These are phyloP conservation scores for Pichia ethanolica DNA, from an alignment of 805 yeast species.

Conservation along the genomic window DNA sequence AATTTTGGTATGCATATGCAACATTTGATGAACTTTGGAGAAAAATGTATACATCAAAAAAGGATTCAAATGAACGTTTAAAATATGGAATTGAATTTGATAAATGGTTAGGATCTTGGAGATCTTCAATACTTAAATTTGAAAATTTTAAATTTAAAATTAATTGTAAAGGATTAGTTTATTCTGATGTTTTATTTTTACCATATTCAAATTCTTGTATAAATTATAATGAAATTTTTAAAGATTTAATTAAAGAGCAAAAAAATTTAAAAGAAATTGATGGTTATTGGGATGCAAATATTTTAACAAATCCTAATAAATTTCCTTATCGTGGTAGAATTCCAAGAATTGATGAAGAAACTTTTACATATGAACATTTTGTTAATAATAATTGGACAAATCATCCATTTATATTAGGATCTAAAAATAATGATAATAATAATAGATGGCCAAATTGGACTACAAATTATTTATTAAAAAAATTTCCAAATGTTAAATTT, in stretches of 20 bases:
- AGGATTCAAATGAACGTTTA: conserved; percentile 1
- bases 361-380: conserved; percentile 40
- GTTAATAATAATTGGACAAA: conserved; percentile 31
- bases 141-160: conserved; percentile 26
- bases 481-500: conserved; percentile 58
- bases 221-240: conserved; percentile 45
- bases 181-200: conserved; percentile 71
- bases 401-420: conserved; percentile 47
- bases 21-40: conserved; percentile 83
- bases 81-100: conserved; percentile 10
- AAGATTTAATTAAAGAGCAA: conserved; percentile 43
- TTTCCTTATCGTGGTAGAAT: conserved; percentile 31
- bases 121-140: conserved; percentile 45
- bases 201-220: conserved; percentile 79
- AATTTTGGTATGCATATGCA: conserved; percentile 61
- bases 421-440: conserved; percentile 12
- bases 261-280: conserved; percentile 9
- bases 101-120: conserved; percentile 79
- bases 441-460: conserved; percentile 61
- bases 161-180: conserved; percentile 41
- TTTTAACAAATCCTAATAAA: conserved; percentile 8
- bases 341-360: conserved; percentile 42
- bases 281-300: conserved; percentile 10
- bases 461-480: conserved; percentile 35
- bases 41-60: conserved; percentile 36